Evolutionary conservation across 768 basidiomycete genomes (phyloP).

Genomic region (Tulasnella sp.): DNA sequence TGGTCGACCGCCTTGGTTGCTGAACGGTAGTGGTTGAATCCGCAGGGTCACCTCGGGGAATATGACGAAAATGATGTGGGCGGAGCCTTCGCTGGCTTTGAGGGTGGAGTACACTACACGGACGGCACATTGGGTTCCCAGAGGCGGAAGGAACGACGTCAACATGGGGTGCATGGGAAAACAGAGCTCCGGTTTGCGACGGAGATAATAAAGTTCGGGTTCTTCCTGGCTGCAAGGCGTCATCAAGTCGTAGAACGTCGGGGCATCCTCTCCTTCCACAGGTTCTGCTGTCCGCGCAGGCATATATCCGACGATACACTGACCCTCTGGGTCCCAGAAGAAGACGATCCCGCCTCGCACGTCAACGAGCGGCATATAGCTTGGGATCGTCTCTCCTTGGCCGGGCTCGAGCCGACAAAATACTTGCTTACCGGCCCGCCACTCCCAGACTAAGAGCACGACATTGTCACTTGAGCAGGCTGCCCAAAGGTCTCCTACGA

Average conservation of each 20-base stretch:
- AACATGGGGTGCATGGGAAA: not conserved
- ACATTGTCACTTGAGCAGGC: not conserved
- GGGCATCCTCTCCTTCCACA: not conserved
- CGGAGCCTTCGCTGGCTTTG: not conserved
- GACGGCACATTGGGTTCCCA: not conserved
- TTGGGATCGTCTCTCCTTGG: not conserved
- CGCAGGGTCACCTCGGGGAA: not conserved
- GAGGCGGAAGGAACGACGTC: not conserved
- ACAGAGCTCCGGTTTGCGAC: not conserved
- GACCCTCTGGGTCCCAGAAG: not conserved
- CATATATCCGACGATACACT: not conserved
- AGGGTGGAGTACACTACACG: not conserved
- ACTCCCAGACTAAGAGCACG: not conserved
- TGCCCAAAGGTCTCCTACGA: not conserved
- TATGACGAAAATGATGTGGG: not conserved
- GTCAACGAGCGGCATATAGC: not conserved
- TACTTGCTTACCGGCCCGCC: not conserved
- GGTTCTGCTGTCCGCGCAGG: not conserved
- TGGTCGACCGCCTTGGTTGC: not conserved
- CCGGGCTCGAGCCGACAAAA: not conserved
- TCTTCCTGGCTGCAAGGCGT: not conserved
- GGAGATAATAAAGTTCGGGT: not conserved
- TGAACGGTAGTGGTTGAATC: not conserved
- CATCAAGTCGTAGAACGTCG: constrained; percentile 5
- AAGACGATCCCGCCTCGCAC: not conserved